Conservation (phyloP, 495 filamentous ascomycete species). For the Penicillium dipodomyicola region DNA sequence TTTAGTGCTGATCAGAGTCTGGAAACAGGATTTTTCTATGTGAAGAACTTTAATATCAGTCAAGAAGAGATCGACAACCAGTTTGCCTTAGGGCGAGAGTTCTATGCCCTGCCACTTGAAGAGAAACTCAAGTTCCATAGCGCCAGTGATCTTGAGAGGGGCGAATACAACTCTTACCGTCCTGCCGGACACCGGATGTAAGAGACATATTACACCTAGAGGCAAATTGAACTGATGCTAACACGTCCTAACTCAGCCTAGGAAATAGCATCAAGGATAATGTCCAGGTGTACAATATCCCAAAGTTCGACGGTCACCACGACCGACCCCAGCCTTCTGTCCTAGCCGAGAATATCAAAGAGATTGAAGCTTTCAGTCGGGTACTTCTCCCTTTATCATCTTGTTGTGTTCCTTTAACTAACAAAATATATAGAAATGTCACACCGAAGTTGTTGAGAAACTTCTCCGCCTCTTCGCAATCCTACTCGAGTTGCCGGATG, state of each 20-base stretch:
- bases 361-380: slow-evolving; percentile 45
- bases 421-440: slow-evolving; percentile 41
- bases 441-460: slow-evolving; percentile 48
- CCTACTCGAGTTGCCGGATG: slow-evolving; percentile 49
- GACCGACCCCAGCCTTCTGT: slow-evolving; percentile 39
- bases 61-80: slow-evolving; percentile 57
- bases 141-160: slow-evolving; percentile 27
- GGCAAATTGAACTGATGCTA: neutral
- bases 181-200: slow-evolving; percentile 47
- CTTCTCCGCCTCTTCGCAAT: slow-evolving; percentile 53
- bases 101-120: slow-evolving; percentile 54
- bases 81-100: slow-evolving; percentile 53
- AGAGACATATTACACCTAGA: neutral
- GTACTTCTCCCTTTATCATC: slow-evolving; percentile 15
- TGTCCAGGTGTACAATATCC: slow-evolving; percentile 52
- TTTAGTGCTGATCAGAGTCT: neutral
- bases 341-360: slow-evolving; percentile 28
- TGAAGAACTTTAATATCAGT: slow-evolving; percentile 53
- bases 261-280: slow-evolving; percentile 49
- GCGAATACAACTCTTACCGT: slow-evolving; percentile 45
- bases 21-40: slow-evolving; percentile 50
- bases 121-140: slow-evolving; percentile 54
- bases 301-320: slow-evolving; percentile 50
- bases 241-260: slow-evolving; percentile 24
- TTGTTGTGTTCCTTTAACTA: neutral